Base-by-base conservation (phyloP, 108 stramenopile genomes). In the Cyclotella cryptica region DNA sequence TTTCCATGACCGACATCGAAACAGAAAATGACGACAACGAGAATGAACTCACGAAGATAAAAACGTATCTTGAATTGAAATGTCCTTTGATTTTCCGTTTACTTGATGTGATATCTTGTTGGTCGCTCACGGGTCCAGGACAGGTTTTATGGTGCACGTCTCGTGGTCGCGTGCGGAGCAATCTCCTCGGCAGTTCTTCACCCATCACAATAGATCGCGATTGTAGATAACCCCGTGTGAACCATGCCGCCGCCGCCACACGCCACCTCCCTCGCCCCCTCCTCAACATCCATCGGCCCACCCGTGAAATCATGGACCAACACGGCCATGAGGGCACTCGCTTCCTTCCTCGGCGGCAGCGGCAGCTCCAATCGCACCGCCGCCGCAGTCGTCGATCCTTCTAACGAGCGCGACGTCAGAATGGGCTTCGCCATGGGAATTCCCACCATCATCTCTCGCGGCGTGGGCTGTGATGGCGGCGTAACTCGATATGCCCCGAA, bases 391-490 rank as follows among this genome's bases (percentile, higher is more conserved):
- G 35, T 35, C 35, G 61, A 15, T 15, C 22, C 6, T 24, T 0
- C 61, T 6, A 39, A 6, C 1, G 30, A 17, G 2, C 19, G 3
- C 55, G n/a, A 49, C 15, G n/a, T 49, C 15, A 3, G 18, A 3
- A 49, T 49, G 47, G 47, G 47, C 15, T 49, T 49, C n/a, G 15
- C 47, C 47, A 49, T 49, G 47, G 47, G 47, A 49, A 49, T 49
- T n/a, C 47, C 47, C n/a, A n/a, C n/a, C 15, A 49, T 49, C n/a
- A 49, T 49, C 3, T 9, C 3, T n/a, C 18, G n/a, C 9, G 47
- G 47, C 47, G n/a, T 17, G 2, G n/a, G 6, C 18, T 1, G 3
- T 9, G 47, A n/a, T 49, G 47, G 15, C 47, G 3, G 18, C 47
- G n/a, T n/a, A 9, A n/a, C n/a, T 3, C 1, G 47, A n/a, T 49